Conservation (phyloP, 2,329 filamentous ascomycete species). For the Hypoxylon sp. region DNA sequence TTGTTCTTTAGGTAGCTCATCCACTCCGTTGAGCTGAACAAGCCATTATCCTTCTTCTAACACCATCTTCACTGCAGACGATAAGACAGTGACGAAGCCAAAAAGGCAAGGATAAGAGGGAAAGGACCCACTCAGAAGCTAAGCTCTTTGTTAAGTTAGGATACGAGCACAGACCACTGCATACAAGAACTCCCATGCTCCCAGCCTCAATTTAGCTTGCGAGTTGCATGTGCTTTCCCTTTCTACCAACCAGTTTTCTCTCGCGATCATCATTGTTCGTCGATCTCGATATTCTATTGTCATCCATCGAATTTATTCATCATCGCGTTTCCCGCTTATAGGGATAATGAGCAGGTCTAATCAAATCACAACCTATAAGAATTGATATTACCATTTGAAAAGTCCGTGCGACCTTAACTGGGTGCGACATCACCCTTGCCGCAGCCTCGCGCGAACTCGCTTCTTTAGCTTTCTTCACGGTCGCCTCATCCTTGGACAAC, state of each 20-base stretch:
- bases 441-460: conserved; percentile 28
- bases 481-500: conserved; percentile 14
- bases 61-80: background rate
- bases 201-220: conserved; percentile 32
- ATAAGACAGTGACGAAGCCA: conserved; percentile 5
- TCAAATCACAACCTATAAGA: conserved; percentile 12
- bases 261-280: conserved; percentile 41
- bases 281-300: conserved; percentile 40
- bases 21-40: background rate
- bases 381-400: conserved; percentile 7
- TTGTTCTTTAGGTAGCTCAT: background rate
- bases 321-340: conserved; percentile 15
- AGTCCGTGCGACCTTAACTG: conserved; percentile 18
- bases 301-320: conserved; percentile 8
- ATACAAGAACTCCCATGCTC: conserved; percentile 26
- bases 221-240: conserved; percentile 38
- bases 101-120: conserved; percentile 1
- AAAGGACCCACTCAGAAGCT: background rate
- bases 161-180: conserved; percentile 23
- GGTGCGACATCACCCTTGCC: conserved; percentile 5
- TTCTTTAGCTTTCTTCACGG: conserved; percentile 6
- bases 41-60: background rate
- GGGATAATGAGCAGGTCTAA: conserved; percentile 12
- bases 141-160: conserved; percentile 6
- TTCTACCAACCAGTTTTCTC: conserved; percentile 35